Base-by-base conservation (phyloP, 345 rosid genomes). In the Boechera retrofracta region DNA sequence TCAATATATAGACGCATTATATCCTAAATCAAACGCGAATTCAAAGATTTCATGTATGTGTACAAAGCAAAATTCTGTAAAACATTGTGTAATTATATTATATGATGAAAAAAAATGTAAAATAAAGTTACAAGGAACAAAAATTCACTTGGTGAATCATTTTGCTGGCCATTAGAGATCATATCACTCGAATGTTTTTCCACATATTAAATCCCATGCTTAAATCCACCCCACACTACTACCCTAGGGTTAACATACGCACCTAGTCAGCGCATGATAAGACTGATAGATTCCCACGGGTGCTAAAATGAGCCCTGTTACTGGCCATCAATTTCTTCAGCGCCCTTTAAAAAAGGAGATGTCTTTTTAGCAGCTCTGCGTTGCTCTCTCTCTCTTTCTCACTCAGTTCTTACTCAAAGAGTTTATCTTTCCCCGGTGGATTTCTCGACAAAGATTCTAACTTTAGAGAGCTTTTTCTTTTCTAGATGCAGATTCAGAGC, bases 81-180 rank as follows among this genome's bases (percentile, higher is more conserved):
- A 2, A 39, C 26, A 61, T 21, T 5, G 48, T 61, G 66, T 61
- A 18, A 8, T 0, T 9, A 38, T 38, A 38, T 38, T 16, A 29
- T 61, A 35, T 59, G 64, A 35, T 59, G 15, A 16, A 36, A 0
- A 35, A 58, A 36, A 41, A 10, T 12, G 66, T 38, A 38, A 38
- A 70, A 58, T 24, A 76, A 60, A 62, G 49, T 5, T 35, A 31
- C 9, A n/a, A 80, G 83, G 90, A 82, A 83, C 81, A 79, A 87
- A 83, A 84, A 75, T 85, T 83, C 83, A 82, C 53, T 79, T 47
- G 62, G 55, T 71, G 77, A 73, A 93, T 93, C 81, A 93, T 93
- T 69, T 82, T 89, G 96, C 87, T 93, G 83, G 97, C 97, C 98
- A 91, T 83, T 10, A 76, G 63, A 69, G 47, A 76, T 69, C 48